Base-by-base conservation (phyloP, 257 asterid species). In the Solanum pennellii region DNA sequence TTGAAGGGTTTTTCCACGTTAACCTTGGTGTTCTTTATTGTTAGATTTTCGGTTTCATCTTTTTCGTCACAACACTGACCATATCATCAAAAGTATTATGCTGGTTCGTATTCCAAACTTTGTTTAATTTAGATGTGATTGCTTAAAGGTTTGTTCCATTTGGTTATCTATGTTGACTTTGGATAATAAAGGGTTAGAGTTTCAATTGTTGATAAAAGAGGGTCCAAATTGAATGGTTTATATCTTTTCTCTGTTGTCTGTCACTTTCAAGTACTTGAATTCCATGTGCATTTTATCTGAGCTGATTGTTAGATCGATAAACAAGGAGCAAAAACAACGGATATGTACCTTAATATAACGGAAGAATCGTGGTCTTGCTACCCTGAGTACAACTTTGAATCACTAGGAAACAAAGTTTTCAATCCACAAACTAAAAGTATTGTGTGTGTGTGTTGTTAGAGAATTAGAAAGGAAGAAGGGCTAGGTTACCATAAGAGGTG, bases 21-120 rank as follows among this genome's bases (percentile, higher is more conserved):
- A n/a, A n/a, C n/a, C n/a, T n/a, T n/a, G n/a, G n/a, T n/a, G n/a
- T n/a, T n/a, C n/a, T n/a, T n/a, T n/a, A n/a, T n/a, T n/a, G n/a
- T n/a, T n/a, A n/a, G n/a, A n/a, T n/a, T n/a, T n/a, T n/a, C n/a
- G n/a, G n/a, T n/a, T n/a, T n/a, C n/a, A n/a, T n/a, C n/a, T n/a
- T n/a, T n/a, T n/a, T n/a, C n/a, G n/a, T n/a, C n/a, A n/a, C n/a
- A n/a, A n/a, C n/a, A n/a, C n/a, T n/a, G n/a, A n/a, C 35, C 35
- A 93, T 27, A 84, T 88, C 45, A 84, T 94, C 86, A 94, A 92
- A 82, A 88, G 96, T 45, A 8, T 90, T 83, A 14, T 91, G 60
- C 60, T 86, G 93, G 97, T 94, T 86, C 68, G 86, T 83, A 71
- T 52, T 25, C 49, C 31, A 47, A 42, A 60, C 44, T 42, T 76